Evolutionary conservation across 2,329 filamentous ascomycete genomes (phyloP).

Genomic region (Botryotinia globosa): DNA sequence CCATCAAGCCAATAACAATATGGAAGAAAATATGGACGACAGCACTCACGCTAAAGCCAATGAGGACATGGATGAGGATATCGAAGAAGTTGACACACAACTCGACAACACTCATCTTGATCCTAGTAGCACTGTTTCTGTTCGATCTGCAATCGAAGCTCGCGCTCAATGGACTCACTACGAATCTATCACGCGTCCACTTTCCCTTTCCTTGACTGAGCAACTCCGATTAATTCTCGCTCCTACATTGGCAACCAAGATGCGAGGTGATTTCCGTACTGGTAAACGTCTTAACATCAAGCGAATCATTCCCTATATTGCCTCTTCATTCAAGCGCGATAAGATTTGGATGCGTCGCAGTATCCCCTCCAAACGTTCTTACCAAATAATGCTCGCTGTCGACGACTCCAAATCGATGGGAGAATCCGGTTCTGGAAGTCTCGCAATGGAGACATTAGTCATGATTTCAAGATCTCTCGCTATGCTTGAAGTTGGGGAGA

Average conservation of each 20-base stretch:
- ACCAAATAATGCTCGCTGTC: slow-evolving; percentile 96
- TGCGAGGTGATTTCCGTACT: slow-evolving; percentile 93
- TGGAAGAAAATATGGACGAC: slow-evolving; percentile 47
- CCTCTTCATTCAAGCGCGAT: slow-evolving; percentile 96
- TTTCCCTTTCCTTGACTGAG: slow-evolving; percentile 86
- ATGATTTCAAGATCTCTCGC: slow-evolving; percentile 83
- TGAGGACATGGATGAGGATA: slow-evolving; percentile 40
- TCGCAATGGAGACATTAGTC: slow-evolving; percentile 92
- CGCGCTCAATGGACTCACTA: slow-evolving; percentile 81
- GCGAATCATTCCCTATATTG: slow-evolving; percentile 98
- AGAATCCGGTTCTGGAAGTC: slow-evolving; percentile 67
- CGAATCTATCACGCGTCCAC: slow-evolving; percentile 77
- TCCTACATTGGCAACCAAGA: slow-evolving; percentile 91
- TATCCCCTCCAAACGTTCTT: slow-evolving; percentile 87
- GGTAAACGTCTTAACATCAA: slow-evolving; percentile 99
- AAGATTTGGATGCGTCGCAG: slow-evolving; percentile 99
- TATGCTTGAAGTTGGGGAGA: slow-evolving; percentile 91
- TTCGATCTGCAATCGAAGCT: slow-evolving; percentile 53
- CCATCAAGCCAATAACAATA: slow-evolving; percentile 44
- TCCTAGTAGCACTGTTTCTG: slow-evolving; percentile 24
- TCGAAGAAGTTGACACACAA: slow-evolving; percentile 48
- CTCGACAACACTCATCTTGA: slow-evolving; percentile 71
- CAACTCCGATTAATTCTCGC: slow-evolving; percentile 94
- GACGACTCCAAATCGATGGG: slow-evolving; percentile 96
- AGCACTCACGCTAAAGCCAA: slow-evolving; percentile 46